These are phyloP conservation scores for Chrysochromulina parva DNA, from an alignment of 78 protist genomes.

Conservation along the genomic window DNA sequence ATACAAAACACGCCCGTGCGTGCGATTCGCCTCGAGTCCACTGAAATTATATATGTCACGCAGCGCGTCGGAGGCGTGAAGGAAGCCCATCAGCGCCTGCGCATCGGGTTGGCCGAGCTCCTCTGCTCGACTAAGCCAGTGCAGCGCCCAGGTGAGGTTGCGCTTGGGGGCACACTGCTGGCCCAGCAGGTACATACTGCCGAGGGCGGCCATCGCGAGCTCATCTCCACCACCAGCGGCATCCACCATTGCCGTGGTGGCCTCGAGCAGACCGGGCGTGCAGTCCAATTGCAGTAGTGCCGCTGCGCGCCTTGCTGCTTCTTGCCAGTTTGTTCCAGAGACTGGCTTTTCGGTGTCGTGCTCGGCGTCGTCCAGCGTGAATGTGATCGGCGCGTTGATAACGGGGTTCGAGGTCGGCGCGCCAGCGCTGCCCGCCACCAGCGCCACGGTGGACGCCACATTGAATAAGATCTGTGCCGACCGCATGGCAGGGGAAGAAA, in stretches of 20 bases:
- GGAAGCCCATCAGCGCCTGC: not conserved
- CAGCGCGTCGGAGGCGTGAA: not conserved
- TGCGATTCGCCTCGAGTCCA: not conserved
- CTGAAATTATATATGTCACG: not conserved
- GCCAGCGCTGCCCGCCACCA: too few relatives aligned
- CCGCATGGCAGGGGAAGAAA: too few relatives aligned
- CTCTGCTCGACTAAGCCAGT: not conserved
- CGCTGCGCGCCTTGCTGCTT: too few relatives aligned
- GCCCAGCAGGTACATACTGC: not conserved
- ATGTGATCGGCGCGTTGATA: too few relatives aligned
- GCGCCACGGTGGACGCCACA: too few relatives aligned
- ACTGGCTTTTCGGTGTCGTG: too few relatives aligned
- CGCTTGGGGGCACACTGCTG: not conserved
- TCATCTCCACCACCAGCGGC: not conserved
- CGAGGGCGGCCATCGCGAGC: not conserved
- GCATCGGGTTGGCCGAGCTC: not conserved
- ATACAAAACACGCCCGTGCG: not conserved
- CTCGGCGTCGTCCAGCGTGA: too few relatives aligned
- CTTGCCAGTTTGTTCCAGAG: too few relatives aligned
- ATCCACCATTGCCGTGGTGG: not conserved
- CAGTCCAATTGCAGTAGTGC: too few relatives aligned
- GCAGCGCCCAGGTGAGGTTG: not conserved
- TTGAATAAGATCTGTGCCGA: too few relatives aligned
- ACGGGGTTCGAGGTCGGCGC: too few relatives aligned
- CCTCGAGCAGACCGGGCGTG: not conserved